Base-by-base conservation (phyloP, 106 monocot genomes). In the Dioscorea dumetorum region DNA sequence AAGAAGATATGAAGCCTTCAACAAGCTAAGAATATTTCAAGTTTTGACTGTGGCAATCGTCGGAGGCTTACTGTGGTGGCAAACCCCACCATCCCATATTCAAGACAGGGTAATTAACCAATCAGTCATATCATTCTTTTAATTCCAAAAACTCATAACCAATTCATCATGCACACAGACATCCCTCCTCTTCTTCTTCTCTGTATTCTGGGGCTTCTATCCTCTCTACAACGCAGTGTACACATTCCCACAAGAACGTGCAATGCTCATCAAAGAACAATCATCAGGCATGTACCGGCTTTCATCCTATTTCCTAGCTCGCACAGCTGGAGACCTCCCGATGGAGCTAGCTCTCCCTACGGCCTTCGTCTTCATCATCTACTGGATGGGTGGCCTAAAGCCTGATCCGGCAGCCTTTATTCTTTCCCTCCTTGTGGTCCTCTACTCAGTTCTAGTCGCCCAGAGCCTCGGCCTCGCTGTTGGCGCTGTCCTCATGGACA, bases 311-410 rank as follows among this genome's bases (percentile, higher is more conserved):
- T 92, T 88, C 85, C 73, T 88, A 8, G 85, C 92, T 11, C 85
- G 92, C 34, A 83, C 88, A 0, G 80, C 63, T 3, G 85, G 83
- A 1, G 92, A 92, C 72, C 82, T 92, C 33, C 92, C 92, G 1
- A 88, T 92, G 92, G 92, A 92, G 78, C 82, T 92, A 33, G 85
- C 77, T n/a, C 92, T 92, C 5, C 92, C 88, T 48, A 92, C 88
- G 12, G 87, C 85, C 22, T 92, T 92, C 52, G 79, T 79, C 33
- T 4, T 81, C 58, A 91, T 91, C 66, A 81, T 91, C 51, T 91
- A 91, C 70, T 91, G 87, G 87, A 91, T 91, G 91, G 91, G 87
- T 12, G 87, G 91, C 53, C 91, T 91, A 35, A 74, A 74, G n/a
- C 75, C 91, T 0, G 33, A 75, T 33, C 87, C 87, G 0, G 22